These are phyloP conservation scores for Hypoxylon crocopeplum DNA, from an alignment of 495 filamentous ascomycete species.

Conservation along the genomic window DNA sequence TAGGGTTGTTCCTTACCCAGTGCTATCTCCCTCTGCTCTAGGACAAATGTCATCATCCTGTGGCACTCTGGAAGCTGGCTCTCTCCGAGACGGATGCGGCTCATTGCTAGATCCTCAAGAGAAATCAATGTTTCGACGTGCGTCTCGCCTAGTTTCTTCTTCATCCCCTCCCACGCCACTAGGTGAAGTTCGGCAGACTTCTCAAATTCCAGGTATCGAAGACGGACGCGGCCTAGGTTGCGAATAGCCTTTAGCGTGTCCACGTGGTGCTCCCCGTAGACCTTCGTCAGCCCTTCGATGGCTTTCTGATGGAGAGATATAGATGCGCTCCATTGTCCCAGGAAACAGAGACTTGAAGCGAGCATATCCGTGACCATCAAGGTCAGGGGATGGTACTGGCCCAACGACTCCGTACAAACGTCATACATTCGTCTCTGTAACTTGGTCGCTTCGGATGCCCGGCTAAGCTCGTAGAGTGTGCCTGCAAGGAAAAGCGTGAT, in stretches of 20 bases:
- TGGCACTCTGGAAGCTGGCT: constrained; percentile 11
- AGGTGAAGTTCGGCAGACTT: constrained; percentile 34
- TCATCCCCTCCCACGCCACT: constrained; percentile 39
- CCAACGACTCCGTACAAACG: constrained; percentile 28
- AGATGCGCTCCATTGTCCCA: constrained; percentile 42
- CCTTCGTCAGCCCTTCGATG: constrained; percentile 22
- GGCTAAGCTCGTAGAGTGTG: constrained; percentile 10
- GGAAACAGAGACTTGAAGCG: constrained; percentile 22
- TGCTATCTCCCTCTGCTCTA: constrained; percentile 35
- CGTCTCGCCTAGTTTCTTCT: constrained; percentile 37
- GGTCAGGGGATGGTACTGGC: constrained; percentile 35
- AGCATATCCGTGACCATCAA: constrained; percentile 34
- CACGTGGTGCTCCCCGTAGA: constrained; percentile 32
- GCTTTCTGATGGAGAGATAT: constrained; percentile 38
- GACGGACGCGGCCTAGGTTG: constrained; percentile 29
- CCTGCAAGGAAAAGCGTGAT: not conserved
- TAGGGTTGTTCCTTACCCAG: constrained; percentile 50
- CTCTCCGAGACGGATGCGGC: constrained; percentile 9
- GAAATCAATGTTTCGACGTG: constrained; percentile 44
- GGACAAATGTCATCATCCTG: constrained; percentile 33
- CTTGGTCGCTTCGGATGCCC: constrained; percentile 25
- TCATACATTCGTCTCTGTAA: constrained; percentile 27
- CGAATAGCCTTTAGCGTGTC: constrained; percentile 40
- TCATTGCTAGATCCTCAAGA: constrained; percentile 37
- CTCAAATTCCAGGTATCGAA: constrained; percentile 30